Percentiles rank a stretch among this genome's conserved stretches.
These are phyloP conservation scores for Mycena leptocephala DNA, from an alignment of 768 basidiomycete species.

Conservation along the genomic window DNA sequence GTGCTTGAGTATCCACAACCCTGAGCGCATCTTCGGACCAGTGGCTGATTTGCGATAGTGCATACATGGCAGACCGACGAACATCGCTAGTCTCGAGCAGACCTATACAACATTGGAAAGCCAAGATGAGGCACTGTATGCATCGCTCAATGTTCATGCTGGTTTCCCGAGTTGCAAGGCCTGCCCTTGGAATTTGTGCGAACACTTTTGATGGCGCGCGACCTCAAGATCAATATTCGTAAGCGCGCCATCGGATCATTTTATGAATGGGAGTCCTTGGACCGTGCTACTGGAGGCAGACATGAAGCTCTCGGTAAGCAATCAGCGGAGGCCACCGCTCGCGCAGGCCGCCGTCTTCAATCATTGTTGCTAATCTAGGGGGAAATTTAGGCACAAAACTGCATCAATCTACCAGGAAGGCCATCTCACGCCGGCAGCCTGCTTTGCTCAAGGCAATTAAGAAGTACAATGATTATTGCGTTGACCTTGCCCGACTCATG, in stretches of 20 bases:
- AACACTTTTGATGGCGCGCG: slow-evolving; percentile 50
- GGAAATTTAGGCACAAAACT: slow-evolving; percentile 47
- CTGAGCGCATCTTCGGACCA: too few relatives aligned
- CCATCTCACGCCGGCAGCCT: slow-evolving; percentile 49
- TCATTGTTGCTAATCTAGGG: background rate
- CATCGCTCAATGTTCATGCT: slow-evolving; percentile 51
- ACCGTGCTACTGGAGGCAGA: slow-evolving; percentile 49
- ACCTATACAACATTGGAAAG: too few relatives aligned
- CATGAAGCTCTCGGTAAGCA: slow-evolving; percentile 51
- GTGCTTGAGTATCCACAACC: too few relatives aligned
- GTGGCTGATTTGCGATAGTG: too few relatives aligned
- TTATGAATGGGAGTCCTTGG: slow-evolving; percentile 55
- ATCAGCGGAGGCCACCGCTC: background rate
- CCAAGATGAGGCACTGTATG: slow-evolving; percentile 53
- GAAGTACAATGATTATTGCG: slow-evolving; percentile 48
- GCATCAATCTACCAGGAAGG: slow-evolving; percentile 50
- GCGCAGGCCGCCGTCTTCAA: background rate
- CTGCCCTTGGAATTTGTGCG: slow-evolving; percentile 48
- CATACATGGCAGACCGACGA: too few relatives aligned
- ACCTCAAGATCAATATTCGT: slow-evolving; percentile 58
- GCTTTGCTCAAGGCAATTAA: slow-evolving; percentile 47
- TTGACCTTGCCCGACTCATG: slow-evolving; percentile 39
- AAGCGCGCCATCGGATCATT: slow-evolving; percentile 52
- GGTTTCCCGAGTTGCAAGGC: slow-evolving; percentile 51
- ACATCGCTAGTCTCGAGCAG: too few relatives aligned